These are phyloP conservation scores for Xanthoparmelia taractica DNA, from an alignment of 495 filamentous ascomycete genomes.

Conservation along the genomic window DNA sequence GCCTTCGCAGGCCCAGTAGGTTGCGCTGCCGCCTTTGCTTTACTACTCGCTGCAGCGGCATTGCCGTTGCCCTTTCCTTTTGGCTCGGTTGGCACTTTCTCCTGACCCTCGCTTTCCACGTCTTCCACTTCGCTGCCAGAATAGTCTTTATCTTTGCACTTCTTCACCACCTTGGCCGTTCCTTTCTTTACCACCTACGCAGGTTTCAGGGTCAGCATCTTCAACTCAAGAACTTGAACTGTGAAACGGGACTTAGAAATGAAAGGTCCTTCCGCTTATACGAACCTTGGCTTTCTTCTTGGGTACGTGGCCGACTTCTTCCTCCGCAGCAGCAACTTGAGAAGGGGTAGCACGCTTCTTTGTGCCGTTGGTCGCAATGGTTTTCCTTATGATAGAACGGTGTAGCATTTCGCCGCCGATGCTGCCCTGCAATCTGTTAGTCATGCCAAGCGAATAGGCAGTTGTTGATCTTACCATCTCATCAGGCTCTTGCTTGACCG, in stretches of 20 bases:
- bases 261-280: too few relatives aligned
- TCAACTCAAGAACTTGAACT: too few relatives aligned
- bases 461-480: neutral
- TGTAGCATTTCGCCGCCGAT: neutral
- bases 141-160: neutral
- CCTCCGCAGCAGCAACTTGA: neutral
- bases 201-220: too few relatives aligned
- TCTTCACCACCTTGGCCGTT: constrained; percentile 14
- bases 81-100: neutral
- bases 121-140: constrained; percentile 3
- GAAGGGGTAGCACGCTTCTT: neutral
- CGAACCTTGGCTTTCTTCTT: constrained; percentile 5
- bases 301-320: neutral
- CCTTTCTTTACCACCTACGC: constrained; percentile 10
- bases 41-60: neutral
- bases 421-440: neutral
- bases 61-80: neutral
- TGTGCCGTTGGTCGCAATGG: neutral
- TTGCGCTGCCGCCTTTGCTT: constrained; percentile 5
- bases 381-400: neutral
- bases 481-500: neutral
- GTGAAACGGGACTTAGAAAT: too few relatives aligned
- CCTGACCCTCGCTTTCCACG: neutral
- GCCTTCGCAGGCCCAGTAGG: neutral
- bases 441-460: neutral